phyloP scores from a whole-genome alignment of 2,329 filamentous ascomycete species.

The Hirsutella minnesotensis region DNA sequence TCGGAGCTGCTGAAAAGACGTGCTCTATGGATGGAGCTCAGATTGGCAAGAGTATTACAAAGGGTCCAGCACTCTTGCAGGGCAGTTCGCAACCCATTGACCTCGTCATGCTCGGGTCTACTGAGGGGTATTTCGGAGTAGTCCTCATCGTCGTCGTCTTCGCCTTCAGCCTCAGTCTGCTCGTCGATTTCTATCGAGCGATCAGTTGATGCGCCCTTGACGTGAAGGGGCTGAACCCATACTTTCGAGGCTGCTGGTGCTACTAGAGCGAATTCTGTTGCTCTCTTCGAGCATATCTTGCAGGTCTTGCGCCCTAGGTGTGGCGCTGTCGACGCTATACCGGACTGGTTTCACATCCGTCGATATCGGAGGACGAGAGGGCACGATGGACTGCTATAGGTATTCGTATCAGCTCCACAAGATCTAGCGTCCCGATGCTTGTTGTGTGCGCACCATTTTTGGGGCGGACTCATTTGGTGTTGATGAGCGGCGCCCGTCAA shows the following conservation, averaged over 20 bases:
- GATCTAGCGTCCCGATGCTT: too few species aligned
- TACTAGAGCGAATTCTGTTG: conserved; percentile 49
- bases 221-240: too few species aligned
- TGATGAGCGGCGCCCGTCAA: conserved; percentile 21
- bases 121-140: conserved; percentile 27
- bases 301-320: conserved; percentile 72
- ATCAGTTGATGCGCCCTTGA: too few species aligned
- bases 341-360: conserved; percentile 58
- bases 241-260: conserved; percentile 71
- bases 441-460: conserved; percentile 14
- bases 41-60: conserved; percentile 77
- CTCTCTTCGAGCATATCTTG: conserved; percentile 55
- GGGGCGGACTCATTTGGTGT: conserved; percentile 10
- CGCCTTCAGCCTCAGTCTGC: conserved; percentile 37
- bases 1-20: conserved; percentile 66
- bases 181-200: conserved; percentile 40
- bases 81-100: conserved; percentile 59
- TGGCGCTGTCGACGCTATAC: conserved; percentile 58
- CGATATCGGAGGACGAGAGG: conserved; percentile 58
- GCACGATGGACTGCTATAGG: conserved; percentile 12
- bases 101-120: conserved; percentile 39
- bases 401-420: not conserved
- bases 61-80: conserved; percentile 86
- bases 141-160: conserved; percentile 40
- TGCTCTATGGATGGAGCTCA: conserved; percentile 75